Base-by-base conservation (phyloP, 2,329 filamentous ascomycete genomes). In the Parascedosporium putredinis region DNA sequence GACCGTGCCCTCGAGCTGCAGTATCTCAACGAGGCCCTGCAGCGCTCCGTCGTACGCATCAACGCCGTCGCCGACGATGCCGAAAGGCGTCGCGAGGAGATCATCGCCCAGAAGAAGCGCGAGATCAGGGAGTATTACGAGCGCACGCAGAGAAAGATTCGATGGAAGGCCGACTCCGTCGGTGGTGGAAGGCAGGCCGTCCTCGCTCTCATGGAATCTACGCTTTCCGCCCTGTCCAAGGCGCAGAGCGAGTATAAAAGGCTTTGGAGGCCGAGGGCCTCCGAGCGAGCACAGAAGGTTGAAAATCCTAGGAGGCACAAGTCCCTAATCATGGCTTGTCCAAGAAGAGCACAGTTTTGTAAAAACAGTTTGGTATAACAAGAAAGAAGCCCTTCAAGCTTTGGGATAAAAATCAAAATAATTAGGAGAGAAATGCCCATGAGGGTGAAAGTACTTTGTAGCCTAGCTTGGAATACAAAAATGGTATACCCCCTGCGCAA, bases 21-120 rank as follows among this genome's bases (percentile, higher is more conserved):
- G 5, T 88, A 86, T 54, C 75, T 96, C 44, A 82, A 86, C 6
- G 87, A 95, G 62, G 91, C 89, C 8, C 74, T 98, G 12, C 78
- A 80, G 52, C 80, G 84, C 52, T 91, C 88, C 0, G 73, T 83
- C 50, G 79, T 84, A 52, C 81, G 93, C 23, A 91, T 97, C 63
- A 78, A 85, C 51, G 82, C 84, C 14, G 86, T 96, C 1, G 86
- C 85, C 0, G 76, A 80, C 12, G 83, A 88, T 58, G 93, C 93
- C 0, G 90, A 96, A 60, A 72, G 71, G 50, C 85, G 87, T 54
- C 77, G 87, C 25, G 72, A 82, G 47, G 73, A 75, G n/a, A 73
- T 80, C 49, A 78, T 94, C 14, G 77, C 80, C 38, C 74, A 72
- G 47, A 70, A 81, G 53, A 88, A 84, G 65, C 75, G 78, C 55